A percentile compares a stretch with the other conserved stretches of the same genome.
Evolutionary conservation across 176 grass and related monocot genomes (phyloP).

Genomic region (Eremochloa ophiuroides): DNA sequence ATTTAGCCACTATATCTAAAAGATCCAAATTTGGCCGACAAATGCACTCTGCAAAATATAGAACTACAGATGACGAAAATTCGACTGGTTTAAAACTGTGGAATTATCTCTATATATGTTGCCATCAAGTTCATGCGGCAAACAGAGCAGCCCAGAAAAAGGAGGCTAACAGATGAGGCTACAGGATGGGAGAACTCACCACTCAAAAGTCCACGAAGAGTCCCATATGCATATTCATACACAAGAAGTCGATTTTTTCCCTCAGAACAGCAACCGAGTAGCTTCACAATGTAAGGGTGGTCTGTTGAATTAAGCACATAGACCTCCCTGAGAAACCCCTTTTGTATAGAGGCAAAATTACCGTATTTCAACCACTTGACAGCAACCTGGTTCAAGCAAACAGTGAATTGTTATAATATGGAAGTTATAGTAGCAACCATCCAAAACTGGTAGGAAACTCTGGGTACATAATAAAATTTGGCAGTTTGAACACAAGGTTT

Average conservation of each 20-base stretch:
- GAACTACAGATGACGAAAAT: not conserved
- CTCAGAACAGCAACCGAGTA: constrained; percentile 5
- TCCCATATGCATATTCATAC: not conserved
- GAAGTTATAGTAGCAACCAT: not conserved
- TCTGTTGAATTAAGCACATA: not conserved
- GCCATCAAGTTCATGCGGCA: not conserved
- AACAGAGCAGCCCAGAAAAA: not conserved
- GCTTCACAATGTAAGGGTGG: not conserved
- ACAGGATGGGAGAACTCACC: not conserved
- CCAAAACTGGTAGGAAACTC: not conserved
- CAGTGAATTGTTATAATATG: not conserved
- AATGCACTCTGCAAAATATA: not conserved
- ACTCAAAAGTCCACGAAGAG: not conserved
- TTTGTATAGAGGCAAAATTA: not conserved
- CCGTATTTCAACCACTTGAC: not conserved
- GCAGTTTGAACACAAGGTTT: not conserved
- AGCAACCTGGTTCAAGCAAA: not conserved
- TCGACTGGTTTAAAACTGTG: not conserved
- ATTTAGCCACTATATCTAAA: not conserved
- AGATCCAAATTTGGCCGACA: not conserved
- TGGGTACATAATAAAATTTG: not conserved
- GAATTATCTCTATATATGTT: not conserved
- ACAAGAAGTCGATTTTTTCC: not conserved
- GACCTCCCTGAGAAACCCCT: not conserved
- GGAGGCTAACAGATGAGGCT: no score